Percentiles rank a stretch among this genome's conserved stretches.
phyloP scores from a whole-genome alignment of 2,329 filamentous ascomycete species.

The Fusarium pseudograminearum region DNA sequence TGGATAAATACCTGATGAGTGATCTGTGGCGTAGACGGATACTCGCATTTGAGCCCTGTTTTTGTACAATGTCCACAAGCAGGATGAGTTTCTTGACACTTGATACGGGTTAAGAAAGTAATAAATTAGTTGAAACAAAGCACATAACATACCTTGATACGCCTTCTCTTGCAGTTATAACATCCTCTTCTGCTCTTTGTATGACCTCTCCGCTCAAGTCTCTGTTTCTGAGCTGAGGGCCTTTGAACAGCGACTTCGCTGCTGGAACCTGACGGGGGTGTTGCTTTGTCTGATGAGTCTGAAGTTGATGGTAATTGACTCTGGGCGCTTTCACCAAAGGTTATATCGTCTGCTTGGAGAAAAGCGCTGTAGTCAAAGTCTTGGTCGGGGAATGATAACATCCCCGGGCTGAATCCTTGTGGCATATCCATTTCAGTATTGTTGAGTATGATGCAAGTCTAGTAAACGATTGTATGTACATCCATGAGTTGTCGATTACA shows the following conservation, averaged over 20 bases:
- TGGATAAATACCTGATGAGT: constrained; percentile 61
- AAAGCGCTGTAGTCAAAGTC: constrained; percentile 57
- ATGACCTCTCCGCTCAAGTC: constrained; percentile 69
- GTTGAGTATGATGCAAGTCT: neutral
- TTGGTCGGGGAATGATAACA: constrained; percentile 50
- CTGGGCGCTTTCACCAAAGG: constrained; percentile 37
- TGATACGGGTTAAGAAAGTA: constrained; percentile 23
- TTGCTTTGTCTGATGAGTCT: constrained; percentile 50
- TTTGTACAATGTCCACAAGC: constrained; percentile 73
- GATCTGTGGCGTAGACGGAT: constrained; percentile 65
- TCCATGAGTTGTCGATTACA: neutral
- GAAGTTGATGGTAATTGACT: constrained; percentile 39
- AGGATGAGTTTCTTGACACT: constrained; percentile 76
- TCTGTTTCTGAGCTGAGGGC: constrained; percentile 47
- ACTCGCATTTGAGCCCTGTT: constrained; percentile 72
- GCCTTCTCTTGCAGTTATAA: constrained; percentile 74
- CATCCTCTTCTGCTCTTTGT: constrained; percentile 75
- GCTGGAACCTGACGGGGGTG: constrained; percentile 47
- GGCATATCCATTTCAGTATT: constrained; percentile 48
- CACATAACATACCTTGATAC: constrained; percentile 66
- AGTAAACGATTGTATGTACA: neutral
- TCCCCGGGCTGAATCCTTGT: constrained; percentile 44
- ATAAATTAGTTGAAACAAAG: neutral
- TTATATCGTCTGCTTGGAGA: constrained; percentile 49
- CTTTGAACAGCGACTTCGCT: constrained; percentile 31